These are phyloP conservation scores for Boeremia lycopersici DNA, from an alignment of 2,329 filamentous ascomycete genomes.

Conservation along the genomic window DNA sequence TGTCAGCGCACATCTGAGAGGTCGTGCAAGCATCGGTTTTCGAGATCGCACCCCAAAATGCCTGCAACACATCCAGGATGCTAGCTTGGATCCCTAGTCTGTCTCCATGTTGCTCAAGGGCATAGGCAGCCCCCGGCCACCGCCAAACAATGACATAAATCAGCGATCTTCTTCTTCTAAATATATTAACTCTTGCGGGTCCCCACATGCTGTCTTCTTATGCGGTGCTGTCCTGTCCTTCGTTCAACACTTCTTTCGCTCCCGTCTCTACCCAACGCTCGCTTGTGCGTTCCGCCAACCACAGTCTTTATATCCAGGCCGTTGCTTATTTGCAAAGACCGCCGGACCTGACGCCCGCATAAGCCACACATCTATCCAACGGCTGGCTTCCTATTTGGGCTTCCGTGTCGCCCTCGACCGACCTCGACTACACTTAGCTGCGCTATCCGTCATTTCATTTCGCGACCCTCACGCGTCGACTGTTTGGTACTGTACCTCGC, in stretches of 20 bases:
- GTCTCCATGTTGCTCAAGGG: conserved; percentile 42
- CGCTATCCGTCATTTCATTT: conserved; percentile 35
- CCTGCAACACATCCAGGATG: conserved; percentile 39
- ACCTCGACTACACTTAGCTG: conserved; percentile 26
- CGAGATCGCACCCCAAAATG: conserved; percentile 33
- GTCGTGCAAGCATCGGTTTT: conserved; percentile 37
- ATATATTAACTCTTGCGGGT: conserved; percentile 41
- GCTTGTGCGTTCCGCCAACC: conserved; percentile 25
- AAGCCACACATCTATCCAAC: conserved; percentile 36
- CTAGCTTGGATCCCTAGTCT: conserved; percentile 31
- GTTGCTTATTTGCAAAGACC: conserved; percentile 26
- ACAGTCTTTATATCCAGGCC: conserved; percentile 26
- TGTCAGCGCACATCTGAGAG: conserved; percentile 29
- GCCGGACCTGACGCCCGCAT: conserved; percentile 35
- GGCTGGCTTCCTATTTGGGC: conserved; percentile 26
- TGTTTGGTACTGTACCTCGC: conserved; percentile 34
- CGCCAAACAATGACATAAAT: conserved; percentile 43
- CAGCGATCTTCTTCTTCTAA: conserved; percentile 39
- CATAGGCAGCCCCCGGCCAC: conserved; percentile 36
- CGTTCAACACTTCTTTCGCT: conserved; percentile 32
- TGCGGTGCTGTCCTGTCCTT: conserved; percentile 29
- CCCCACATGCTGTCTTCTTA: conserved; percentile 35
- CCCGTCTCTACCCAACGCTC: conserved; percentile 23
- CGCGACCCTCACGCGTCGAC: conserved; percentile 41
- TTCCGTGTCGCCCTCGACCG: conserved; percentile 29